These are phyloP conservation scores for Pichia sp. DNA, from an alignment of 1,139 yeast species.

Conservation along the genomic window DNA sequence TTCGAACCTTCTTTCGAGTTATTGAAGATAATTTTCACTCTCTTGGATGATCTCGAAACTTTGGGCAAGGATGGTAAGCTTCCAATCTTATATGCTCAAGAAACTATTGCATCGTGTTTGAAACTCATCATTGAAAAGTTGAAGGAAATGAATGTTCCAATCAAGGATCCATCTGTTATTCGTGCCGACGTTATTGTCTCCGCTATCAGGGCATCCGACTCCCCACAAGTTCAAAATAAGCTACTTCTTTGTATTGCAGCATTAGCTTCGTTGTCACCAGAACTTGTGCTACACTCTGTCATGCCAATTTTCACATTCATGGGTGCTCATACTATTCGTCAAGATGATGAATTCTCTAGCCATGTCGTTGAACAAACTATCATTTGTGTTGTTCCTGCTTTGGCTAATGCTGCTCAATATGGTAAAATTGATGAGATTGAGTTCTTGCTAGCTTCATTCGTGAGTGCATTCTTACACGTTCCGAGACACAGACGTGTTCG, in stretches of 20 bases:
- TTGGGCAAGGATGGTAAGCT: constrained; percentile 86
- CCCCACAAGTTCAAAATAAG: constrained; percentile 94
- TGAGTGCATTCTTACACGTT: constrained; percentile 88
- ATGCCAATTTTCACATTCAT: constrained; percentile 99
- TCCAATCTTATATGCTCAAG: constrained; percentile 88
- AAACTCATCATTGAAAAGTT: constrained; percentile 55
- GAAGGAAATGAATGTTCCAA: constrained; percentile 31
- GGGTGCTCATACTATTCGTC: constrained; percentile 97
- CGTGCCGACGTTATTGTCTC: constrained; percentile 89
- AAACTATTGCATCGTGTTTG: constrained; percentile 84
- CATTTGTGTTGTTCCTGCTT: constrained; percentile 84
- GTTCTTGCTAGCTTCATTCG: constrained; percentile 79
- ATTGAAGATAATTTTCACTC: constrained; percentile 53
- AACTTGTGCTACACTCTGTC: constrained; percentile 85
- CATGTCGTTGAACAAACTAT: constrained; percentile 92
- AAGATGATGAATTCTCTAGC: constrained; percentile 92
- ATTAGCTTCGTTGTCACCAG: constrained; percentile 84
- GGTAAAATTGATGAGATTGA: constrained; percentile 61
- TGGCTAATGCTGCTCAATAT: constrained; percentile 52
- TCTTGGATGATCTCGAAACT: constrained; percentile 79
- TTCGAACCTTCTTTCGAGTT: constrained; percentile 42
- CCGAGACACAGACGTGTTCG: constrained; percentile 94
- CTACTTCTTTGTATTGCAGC: constrained; percentile 79
- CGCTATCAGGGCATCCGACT: constrained; percentile 78
- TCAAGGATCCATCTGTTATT: constrained; percentile 56